These are phyloP conservation scores for Rhodotorula sp. DNA, from an alignment of 1,284 basidiomycete species.

Conservation along the genomic window DNA sequence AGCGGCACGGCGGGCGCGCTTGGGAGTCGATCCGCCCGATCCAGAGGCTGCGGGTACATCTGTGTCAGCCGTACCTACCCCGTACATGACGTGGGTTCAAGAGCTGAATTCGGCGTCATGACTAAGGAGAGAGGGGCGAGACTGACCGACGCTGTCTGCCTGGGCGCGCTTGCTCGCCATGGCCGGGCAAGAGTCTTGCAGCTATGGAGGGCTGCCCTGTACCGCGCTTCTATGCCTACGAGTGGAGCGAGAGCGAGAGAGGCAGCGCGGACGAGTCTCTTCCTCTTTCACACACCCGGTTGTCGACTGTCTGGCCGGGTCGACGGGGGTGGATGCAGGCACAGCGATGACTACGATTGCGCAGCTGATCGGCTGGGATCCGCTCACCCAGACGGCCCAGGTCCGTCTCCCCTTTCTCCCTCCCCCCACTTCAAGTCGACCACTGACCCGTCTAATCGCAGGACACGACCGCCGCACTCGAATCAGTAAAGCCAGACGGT, in stretches of 20 bases:
- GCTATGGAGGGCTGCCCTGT: neutral
- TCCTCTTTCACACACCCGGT: neutral
- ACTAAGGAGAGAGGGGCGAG: neutral
- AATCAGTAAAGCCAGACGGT: conserved; percentile 9
- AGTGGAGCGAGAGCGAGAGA: too few relatives aligned
- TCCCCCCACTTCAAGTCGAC: neutral
- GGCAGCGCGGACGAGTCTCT: too few relatives aligned
- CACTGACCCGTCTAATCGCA: neutral
- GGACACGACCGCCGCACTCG: neutral
- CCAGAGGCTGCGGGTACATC: neutral
- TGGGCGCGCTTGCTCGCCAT: conserved; percentile 22
- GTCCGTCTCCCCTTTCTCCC: neutral
- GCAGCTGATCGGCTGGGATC: conserved; percentile 4
- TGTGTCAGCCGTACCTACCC: neutral
- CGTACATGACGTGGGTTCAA: neutral
- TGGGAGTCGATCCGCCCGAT: neutral
- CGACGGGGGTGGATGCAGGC: neutral
- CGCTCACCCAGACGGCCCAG: neutral
- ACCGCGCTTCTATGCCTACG: neutral
- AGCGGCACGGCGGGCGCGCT: conserved; percentile 17
- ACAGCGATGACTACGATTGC: neutral
- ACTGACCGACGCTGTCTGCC: neutral
- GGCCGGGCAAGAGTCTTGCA: neutral
- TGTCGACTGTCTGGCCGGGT: too few relatives aligned
- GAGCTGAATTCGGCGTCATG: neutral